phyloP scores from a whole-genome alignment of 371 early-diverging fungal species.

The Mortierella sp. region DNA sequence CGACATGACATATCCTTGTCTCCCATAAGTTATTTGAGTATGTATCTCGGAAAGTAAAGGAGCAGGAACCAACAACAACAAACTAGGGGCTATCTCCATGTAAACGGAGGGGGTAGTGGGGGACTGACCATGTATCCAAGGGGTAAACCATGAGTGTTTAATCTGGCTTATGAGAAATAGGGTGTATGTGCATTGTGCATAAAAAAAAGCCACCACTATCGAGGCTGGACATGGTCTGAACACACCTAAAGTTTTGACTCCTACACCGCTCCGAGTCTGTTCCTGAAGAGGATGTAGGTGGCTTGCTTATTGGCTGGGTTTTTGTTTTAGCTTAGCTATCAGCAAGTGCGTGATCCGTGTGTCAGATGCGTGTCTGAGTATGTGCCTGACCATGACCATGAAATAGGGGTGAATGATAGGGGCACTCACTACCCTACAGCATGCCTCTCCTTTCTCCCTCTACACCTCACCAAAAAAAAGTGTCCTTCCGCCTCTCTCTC shows the following conservation, averaged over 20 bases:
- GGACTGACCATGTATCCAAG: too few species aligned
- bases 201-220: too few species aligned
- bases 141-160: too few species aligned
- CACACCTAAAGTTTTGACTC: too few species aligned
- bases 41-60: background rate
- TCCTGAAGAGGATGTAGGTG: background rate
- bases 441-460: background rate
- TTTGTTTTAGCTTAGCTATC: too few species aligned
- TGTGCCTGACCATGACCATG: background rate
- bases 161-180: too few species aligned
- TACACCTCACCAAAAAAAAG: too few species aligned
- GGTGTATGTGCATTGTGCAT: too few species aligned
- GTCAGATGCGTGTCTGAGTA: background rate
- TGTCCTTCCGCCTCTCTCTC: background rate
- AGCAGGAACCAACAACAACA: background rate
- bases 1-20: background rate
- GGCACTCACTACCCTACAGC: background rate
- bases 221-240: too few species aligned
- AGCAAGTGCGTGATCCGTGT: background rate
- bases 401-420: background rate
- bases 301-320: background rate
- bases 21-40: background rate
- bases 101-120: too few species aligned
- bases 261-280: too few species aligned
- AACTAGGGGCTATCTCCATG: too few species aligned